Evolutionary conservation across 1,284 basidiomycete species (phyloP), one percentile per base, ranked within the genome.

Genomic region (Laetiporus sulphureus): DNA sequence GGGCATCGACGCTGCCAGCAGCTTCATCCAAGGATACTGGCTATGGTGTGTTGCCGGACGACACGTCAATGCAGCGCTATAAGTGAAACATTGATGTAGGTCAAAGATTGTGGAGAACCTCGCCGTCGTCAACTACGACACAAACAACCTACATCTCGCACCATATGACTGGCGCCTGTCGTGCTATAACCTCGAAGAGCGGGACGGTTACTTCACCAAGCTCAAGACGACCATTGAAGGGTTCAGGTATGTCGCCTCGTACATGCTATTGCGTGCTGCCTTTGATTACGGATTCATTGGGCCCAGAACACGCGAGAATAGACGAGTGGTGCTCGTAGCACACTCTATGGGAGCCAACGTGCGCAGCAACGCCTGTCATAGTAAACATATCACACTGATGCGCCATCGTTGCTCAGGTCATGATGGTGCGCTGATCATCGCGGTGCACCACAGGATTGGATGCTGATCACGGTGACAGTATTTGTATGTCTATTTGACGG

Each of bases 21-120:
- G 80, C 55, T 96, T 98, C 58, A 85, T 97, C 42, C 84, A 88
- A 57, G 91, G 91, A 3, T 97, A 92, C 61, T 96, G 93, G 93
- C 83, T 96, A 49, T 97, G 93, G 92, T 86, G 53, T 46, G 69
- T 58, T 1, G 29, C 19, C 15, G 12, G 33, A 47, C 19, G 25
- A n/a, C n/a, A n/a, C n/a, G n/a, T n/a, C n/a, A n/a, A n/a, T n/a
- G n/a, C n/a, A n/a, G n/a, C n/a, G n/a, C n/a, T n/a, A n/a, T n/a
- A n/a, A n/a, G n/a, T n/a, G n/a, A n/a, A n/a, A n/a, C n/a, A n/a
- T n/a, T n/a, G n/a, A 16, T 42, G 30, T 22, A 88, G 86, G 84
- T 80, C 87, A 3, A 94, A 94, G 65, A 89, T 97, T 41, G 82
- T 98, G 10, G 85, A 97, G 62, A 97, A 97, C 56, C 72, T 98